Percentiles rank a stretch among this genome's conserved stretches.
These are phyloP conservation scores for Crucibulum laeve DNA, from an alignment of 768 basidiomycete species.

Conservation along the genomic window DNA sequence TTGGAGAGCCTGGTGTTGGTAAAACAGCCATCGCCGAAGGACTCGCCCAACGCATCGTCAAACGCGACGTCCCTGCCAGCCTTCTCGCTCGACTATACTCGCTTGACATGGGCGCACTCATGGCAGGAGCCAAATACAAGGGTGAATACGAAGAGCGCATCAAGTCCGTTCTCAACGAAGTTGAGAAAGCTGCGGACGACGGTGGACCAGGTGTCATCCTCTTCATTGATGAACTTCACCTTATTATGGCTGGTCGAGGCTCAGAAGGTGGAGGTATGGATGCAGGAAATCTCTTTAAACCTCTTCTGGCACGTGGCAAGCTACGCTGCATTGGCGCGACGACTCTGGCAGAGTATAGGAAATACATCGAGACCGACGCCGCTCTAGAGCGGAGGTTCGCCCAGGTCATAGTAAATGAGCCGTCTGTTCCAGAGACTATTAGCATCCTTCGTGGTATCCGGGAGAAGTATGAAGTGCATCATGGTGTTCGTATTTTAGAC, in stretches of 20 bases:
- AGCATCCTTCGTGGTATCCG: constrained; percentile 91
- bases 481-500: constrained; percentile 87
- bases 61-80: constrained; percentile 81
- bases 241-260: constrained; percentile 89
- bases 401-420: constrained; percentile 91
- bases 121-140: constrained; percentile 91
- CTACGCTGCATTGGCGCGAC: constrained; percentile 81
- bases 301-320: constrained; percentile 84
- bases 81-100: constrained; percentile 75
- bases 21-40: constrained; percentile 96
- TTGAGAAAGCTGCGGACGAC: constrained; percentile 82
- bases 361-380: constrained; percentile 91
- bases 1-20: constrained; percentile 93
- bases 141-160: constrained; percentile 96
- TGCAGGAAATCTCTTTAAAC: constrained; percentile 89
- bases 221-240: constrained; percentile 93
- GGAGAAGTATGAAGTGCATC: constrained; percentile 91
- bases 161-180: constrained; percentile 87
- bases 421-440: constrained; percentile 84
- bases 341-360: constrained; percentile 86
- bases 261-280: constrained; percentile 89
- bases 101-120: constrained; percentile 93
- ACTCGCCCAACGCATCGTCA: constrained; percentile 91
- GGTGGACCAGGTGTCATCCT: constrained; percentile 79
- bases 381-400: constrained; percentile 91